Evolutionary conservation across 805 yeast species (phyloP).

Genomic region (Starmerella floris): DNA sequence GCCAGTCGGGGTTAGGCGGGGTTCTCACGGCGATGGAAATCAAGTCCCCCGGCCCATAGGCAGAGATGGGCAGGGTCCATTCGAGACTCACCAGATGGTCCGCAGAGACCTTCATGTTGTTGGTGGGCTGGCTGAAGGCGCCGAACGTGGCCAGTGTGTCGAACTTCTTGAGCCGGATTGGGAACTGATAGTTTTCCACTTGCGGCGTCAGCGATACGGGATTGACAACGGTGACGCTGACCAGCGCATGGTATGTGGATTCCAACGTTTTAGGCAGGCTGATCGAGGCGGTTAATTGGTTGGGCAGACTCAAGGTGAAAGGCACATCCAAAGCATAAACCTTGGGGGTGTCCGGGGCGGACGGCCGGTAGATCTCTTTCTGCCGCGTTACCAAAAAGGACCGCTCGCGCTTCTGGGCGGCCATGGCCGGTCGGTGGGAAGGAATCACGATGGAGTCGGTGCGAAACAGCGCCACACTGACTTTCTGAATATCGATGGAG

Average conservation of each 20-base stretch:
- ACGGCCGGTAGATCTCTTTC: constrained; percentile 19
- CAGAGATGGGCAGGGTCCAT: constrained; percentile 26
- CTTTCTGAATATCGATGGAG: constrained; percentile 15
- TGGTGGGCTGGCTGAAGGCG: constrained; percentile 25
- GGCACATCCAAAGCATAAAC: constrained; percentile 30
- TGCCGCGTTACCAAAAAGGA: constrained; percentile 28
- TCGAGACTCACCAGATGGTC: constrained; percentile 30
- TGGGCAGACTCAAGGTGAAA: constrained; percentile 28
- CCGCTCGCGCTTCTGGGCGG: constrained; percentile 26
- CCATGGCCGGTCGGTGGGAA: constrained; percentile 25
- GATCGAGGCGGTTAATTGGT: constrained; percentile 28
- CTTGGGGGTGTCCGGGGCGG: constrained; percentile 6
- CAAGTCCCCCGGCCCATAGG: constrained; percentile 31
- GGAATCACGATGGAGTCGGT: constrained; percentile 30
- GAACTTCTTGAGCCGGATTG: constrained; percentile 28
- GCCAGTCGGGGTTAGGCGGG: constrained; percentile 29
- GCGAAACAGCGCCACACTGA: constrained; percentile 29
- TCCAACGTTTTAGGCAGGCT: constrained; percentile 24
- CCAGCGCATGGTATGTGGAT: constrained; percentile 28
- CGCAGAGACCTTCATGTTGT: constrained; percentile 20
- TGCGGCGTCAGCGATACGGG: constrained; percentile 3
- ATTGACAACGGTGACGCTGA: constrained; percentile 19
- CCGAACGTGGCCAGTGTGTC: constrained; percentile 32
- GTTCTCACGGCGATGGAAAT: constrained; percentile 24
- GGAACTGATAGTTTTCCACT: constrained; percentile 22